Percentiles rank a stretch among this genome's conserved stretches.
Conservation (phyloP, 805 yeast species). For the Candida cerambycidarum region DNA sequence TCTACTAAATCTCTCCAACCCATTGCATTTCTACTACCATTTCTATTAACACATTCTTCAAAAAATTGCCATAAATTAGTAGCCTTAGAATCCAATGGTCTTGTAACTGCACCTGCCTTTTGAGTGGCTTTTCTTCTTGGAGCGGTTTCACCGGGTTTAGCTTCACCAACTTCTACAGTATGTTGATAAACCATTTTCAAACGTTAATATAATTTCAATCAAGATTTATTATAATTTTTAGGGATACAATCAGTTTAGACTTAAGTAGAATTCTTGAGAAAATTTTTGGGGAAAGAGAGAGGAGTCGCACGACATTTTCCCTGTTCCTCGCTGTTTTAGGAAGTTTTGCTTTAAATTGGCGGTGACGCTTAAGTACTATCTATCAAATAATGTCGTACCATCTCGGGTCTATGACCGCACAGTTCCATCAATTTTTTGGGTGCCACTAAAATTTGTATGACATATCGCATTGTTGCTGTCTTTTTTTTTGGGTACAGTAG, state of each 20-base stretch:
- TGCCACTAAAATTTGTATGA: too few relatives aligned
- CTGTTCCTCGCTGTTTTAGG: background rate
- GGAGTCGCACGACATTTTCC: slow-evolving; percentile 5
- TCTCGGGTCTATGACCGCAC: too few relatives aligned
- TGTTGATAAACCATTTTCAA: slow-evolving; percentile 14
- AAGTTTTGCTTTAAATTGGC: background rate
- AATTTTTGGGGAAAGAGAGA: slow-evolving; percentile 4
- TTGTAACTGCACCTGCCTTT: slow-evolving; percentile 49
- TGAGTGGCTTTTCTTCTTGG: slow-evolving; percentile 67
- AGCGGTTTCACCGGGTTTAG: slow-evolving; percentile 75
- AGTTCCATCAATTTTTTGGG: too few relatives aligned
- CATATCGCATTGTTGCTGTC: background rate
- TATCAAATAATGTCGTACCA: background rate
- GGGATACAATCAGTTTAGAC: background rate
- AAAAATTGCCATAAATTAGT: slow-evolving; percentile 70
- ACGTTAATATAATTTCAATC: background rate
- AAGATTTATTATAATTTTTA: background rate
- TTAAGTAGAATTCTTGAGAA: background rate
- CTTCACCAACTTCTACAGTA: slow-evolving; percentile 67
- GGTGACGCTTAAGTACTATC: too few relatives aligned
- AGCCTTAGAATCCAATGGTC: slow-evolving; percentile 66
- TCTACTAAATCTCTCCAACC: slow-evolving; percentile 80
- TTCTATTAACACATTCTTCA: slow-evolving; percentile 57
- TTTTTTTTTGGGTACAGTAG: background rate
- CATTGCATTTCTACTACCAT: slow-evolving; percentile 56